A percentile compares a stretch with the other conserved stretches of the same genome.
phyloP scores from a whole-genome alignment of 208 protist species.

The Entamoeba invadens region DNA sequence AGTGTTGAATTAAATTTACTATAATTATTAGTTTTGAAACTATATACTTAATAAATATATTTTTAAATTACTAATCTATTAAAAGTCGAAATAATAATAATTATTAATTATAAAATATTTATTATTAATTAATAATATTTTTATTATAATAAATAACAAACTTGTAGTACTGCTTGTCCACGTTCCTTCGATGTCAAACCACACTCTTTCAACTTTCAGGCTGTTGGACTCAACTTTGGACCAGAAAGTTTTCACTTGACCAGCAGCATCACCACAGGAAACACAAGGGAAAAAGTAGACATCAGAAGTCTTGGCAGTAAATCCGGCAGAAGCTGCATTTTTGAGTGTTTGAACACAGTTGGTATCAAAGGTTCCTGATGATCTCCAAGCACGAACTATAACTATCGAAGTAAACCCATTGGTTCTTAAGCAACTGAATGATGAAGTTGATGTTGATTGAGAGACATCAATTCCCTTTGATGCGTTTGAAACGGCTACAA shows the following conservation, averaged over 20 bases:
- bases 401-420: not conserved
- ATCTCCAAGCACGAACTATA: not conserved
- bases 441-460: not conserved
- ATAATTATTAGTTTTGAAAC: too few species aligned
- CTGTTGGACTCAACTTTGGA: not conserved
- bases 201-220: not conserved
- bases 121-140: too few species aligned
- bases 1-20: too few species aligned
- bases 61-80: too few species aligned
- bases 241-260: not conserved
- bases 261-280: not conserved
- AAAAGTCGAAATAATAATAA: too few species aligned
- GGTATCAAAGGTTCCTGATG: not conserved
- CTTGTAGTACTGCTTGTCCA: not conserved
- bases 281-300: not conserved
- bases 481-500: too few species aligned
- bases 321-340: not conserved
- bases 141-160: too few species aligned
- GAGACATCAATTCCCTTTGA: not conserved
- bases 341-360: not conserved
- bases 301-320: not conserved
- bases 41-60: too few species aligned
- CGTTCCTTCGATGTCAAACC: not conserved
- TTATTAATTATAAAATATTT: too few species aligned
- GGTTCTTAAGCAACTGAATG: not conserved